Conservation (phyloP, 2,329 filamentous ascomycete genomes). For the Neopestalotiopsis rosae region DNA sequence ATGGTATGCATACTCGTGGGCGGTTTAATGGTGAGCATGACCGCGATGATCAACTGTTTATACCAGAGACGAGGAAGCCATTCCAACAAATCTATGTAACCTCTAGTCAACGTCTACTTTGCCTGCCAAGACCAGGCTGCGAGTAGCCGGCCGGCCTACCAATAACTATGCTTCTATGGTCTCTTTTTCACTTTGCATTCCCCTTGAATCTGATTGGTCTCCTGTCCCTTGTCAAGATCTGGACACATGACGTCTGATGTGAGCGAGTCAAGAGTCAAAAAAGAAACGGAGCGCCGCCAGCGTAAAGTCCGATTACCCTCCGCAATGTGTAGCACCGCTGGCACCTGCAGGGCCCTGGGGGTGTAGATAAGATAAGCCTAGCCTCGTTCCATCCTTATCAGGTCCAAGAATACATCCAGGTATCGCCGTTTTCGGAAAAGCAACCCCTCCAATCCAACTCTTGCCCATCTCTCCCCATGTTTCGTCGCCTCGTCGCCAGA, state of each 20-base stretch:
- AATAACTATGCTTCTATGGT: neutral
- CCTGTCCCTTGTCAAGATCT: neutral
- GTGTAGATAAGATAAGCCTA: conserved; percentile 14
- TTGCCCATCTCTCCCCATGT: conserved; percentile 1
- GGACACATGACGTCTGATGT: conserved; percentile 7
- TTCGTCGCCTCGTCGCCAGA: neutral
- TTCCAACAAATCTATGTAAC: neutral
- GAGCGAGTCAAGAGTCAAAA: neutral
- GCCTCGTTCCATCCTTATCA: conserved; percentile 6
- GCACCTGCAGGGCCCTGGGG: neutral
- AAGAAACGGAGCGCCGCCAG: too few species aligned
- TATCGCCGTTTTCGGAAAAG: conserved; percentile 16
- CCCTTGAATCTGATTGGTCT: neutral
- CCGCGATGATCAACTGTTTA: neutral
- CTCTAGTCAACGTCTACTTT: neutral
- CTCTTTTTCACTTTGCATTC: neutral
- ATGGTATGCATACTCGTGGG: neutral
- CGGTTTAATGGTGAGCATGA: neutral
- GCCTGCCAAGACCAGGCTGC: neutral
- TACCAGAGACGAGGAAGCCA: neutral
- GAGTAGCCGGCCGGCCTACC: neutral
- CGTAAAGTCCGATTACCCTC: conserved; percentile 14
- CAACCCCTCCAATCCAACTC: conserved; percentile 1
- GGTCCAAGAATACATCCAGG: neutral
- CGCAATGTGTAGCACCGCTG: neutral